Evolutionary conservation across 2,329 filamentous ascomycete genomes (phyloP).

Genomic region (Trichoderma guizhouense): DNA sequence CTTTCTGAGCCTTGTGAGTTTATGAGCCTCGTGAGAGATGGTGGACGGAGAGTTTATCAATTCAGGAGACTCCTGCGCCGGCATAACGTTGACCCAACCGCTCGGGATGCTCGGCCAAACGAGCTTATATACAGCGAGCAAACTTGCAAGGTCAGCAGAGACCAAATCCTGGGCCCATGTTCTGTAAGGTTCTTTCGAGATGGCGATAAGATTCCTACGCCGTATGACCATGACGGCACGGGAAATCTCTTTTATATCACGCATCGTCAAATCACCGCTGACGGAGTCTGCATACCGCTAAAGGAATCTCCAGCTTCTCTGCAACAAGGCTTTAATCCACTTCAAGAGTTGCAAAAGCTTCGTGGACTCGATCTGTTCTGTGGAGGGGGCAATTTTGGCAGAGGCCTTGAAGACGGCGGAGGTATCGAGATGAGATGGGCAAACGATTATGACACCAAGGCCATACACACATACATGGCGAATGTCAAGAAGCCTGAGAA

Average conservation of each 20-base stretch:
- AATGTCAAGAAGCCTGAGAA: conserved; percentile 47
- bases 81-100: conserved; percentile 33
- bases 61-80: conserved; percentile 56
- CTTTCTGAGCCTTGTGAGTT: conserved; percentile 62
- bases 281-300: conserved; percentile 35
- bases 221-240: conserved; percentile 63
- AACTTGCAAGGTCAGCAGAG: conserved; percentile 34
- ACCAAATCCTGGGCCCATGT: conserved; percentile 54
- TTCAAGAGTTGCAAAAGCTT: conserved; percentile 37
- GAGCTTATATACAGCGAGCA: conserved; percentile 56
- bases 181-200: conserved; percentile 53
- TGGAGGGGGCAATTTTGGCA: conserved; percentile 73
- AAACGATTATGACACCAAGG: conserved; percentile 62
- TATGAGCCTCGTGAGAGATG: conserved; percentile 30
- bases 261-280: conserved; percentile 27
- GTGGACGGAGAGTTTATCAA: conserved; percentile 25
- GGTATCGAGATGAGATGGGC: conserved; percentile 62
- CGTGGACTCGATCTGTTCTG: conserved; percentile 71
- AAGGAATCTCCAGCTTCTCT: conserved; percentile 35
- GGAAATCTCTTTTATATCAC: conserved; percentile 66
- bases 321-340: conserved; percentile 55
- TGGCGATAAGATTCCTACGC: conserved; percentile 49
- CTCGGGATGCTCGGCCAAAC: conserved; percentile 44
- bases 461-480: conserved; percentile 71
- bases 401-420: conserved; percentile 70